phyloP scores from a whole-genome alignment of 345 rosid genomes.

The Eucalyptus cladocalyx region DNA sequence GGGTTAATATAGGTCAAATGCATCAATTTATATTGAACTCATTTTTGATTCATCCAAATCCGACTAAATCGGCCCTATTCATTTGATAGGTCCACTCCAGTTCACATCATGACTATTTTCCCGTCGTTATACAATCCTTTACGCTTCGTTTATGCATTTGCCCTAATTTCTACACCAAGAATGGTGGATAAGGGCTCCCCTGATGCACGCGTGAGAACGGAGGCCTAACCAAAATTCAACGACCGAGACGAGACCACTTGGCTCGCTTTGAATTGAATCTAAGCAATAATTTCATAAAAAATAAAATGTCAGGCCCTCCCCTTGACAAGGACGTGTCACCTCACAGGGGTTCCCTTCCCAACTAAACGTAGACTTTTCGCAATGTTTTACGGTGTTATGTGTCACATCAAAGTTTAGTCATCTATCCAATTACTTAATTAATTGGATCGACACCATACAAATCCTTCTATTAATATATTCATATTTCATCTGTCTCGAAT shows the following conservation, averaged over 20 bases:
- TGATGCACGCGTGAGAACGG: background rate
- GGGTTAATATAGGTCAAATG: background rate
- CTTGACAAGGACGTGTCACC: background rate
- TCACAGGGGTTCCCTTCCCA: background rate
- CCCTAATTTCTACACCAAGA: background rate
- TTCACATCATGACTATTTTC: background rate
- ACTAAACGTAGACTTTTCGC: background rate
- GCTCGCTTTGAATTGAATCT: background rate
- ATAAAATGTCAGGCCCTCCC: background rate
- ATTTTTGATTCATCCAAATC: rapidly evolving
- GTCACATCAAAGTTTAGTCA: background rate
- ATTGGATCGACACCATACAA: background rate
- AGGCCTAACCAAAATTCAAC: background rate
- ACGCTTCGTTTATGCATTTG: background rate
- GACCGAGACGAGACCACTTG: background rate
- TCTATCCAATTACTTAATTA: background rate
- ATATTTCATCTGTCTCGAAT: background rate
- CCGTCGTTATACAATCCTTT: background rate
- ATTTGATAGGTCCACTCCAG: background rate
- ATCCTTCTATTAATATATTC: rapidly evolving
- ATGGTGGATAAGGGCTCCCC: background rate
- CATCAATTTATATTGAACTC: rapidly evolving
- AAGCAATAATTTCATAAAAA: background rate
- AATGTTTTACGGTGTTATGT: background rate
- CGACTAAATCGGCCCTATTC: rapidly evolving